Base-by-base conservation (phyloP, 1,139 yeast genomes). In the Lodderomyces theae region DNA sequence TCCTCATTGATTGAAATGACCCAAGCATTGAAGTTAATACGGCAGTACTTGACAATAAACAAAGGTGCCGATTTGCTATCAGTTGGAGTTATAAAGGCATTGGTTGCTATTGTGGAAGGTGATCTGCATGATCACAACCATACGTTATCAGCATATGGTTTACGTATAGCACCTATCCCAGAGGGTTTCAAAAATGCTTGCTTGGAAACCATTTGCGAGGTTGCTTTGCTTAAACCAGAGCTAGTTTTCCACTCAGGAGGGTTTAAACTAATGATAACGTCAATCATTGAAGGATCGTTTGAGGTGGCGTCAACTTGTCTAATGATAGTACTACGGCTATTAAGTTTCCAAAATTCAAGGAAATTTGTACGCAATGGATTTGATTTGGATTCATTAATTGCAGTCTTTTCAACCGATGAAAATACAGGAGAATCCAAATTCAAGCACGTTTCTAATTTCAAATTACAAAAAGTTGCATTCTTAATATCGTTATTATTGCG, bases 1-100 rank as follows among this genome's bases (percentile, higher is more conserved):
- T 61, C 76, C 12, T 63, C 68, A 34, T 69, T 79, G 22, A 60
- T 79, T 3, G 97, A 90, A 54, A 75, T 92, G 47, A 81, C 82
- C 35, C 90, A 90, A 54, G 95, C 96, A 0, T 53, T 92, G 29
- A 85, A 83, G 52, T 65, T 90, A 23, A 62, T 88, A 1, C 69
- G 97, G 25, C 66, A 73, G 34, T 79, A 86, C 45, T 56, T 86
- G 9, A 80, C 74, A 32, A 68, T 80, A 2, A 78, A 77, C 2
- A 70, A 66, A 28, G 90, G 90, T 0, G 63, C 74, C 3, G 66
- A 70, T 21, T 74, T 75, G 46, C 57, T 89, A 10, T 76, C 84
- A 2, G 68, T 77, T 25, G 88, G 95, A 0, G 74, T 86, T 3
- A 68, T 86, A 1, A 80, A 89, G 43, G 82, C 95, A 1, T 53